phyloP scores from a whole-genome alignment of 1,284 basidiomycete species.

The Trichosporon ovoides region DNA sequence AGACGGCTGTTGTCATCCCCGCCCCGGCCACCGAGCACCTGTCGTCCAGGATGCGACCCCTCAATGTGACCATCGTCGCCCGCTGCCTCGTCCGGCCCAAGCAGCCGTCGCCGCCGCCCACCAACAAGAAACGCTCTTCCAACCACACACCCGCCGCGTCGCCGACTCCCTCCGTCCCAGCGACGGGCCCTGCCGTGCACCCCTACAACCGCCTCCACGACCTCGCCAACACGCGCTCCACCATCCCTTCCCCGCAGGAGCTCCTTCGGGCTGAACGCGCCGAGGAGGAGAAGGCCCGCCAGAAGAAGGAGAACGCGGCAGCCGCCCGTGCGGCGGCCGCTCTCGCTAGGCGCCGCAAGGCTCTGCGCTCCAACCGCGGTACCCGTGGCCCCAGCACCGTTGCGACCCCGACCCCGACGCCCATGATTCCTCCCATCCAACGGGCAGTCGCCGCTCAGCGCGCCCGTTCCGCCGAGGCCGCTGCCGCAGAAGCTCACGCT shows the following conservation, averaged over 20 bases:
- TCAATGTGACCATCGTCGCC: conserved; percentile 29
- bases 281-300: conserved; percentile 29
- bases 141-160: conserved; percentile 19
- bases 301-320: conserved; percentile 32
- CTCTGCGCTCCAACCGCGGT: conserved; percentile 14
- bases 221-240: conserved; percentile 31
- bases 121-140: conserved; percentile 16
- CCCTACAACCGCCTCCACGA: conserved; percentile 34
- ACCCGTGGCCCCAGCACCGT: conserved; percentile 13
- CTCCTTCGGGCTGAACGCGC: conserved; percentile 23
- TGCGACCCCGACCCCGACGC: conserved; percentile 10
- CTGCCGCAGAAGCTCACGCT: conserved; percentile 9
- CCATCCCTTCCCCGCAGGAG: conserved; percentile 31
- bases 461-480: conserved; percentile 18
- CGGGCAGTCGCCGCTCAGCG: conserved; percentile 22
- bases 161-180: conserved; percentile 8
- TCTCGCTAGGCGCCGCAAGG: conserved; percentile 18
- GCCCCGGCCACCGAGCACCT: conserved; percentile 12
- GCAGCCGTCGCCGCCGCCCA: conserved; percentile 5
- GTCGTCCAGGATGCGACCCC: conserved; percentile 23
- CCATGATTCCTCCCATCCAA: conserved; percentile 20
- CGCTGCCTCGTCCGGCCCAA: conserved; percentile 27
- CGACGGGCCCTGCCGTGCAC: conserved; percentile 16
- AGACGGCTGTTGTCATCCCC: conserved; percentile 8
- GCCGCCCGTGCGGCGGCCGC: conserved; percentile 28